Conservation (phyloP, 768 basidiomycete genomes). For the Phaffia australis region DNA sequence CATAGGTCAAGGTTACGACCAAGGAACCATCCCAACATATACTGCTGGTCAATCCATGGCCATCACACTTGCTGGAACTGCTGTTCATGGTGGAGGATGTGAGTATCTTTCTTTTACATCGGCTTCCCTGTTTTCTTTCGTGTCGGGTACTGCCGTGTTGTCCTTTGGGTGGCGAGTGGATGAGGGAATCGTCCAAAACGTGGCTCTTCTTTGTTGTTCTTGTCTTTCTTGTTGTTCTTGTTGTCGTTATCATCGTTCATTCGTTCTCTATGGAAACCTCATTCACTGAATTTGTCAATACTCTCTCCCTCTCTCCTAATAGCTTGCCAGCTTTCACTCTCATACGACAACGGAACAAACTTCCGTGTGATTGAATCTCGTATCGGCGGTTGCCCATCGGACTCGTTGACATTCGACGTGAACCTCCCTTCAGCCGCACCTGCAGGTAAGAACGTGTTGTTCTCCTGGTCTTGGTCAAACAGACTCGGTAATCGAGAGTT, state of each 20-base stretch:
- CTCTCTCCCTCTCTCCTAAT: no score
- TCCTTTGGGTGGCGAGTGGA: neutral
- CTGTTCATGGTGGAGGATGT: constrained; percentile 38
- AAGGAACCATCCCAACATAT: constrained; percentile 28
- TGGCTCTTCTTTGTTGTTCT: neutral
- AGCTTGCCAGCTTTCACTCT: constrained; percentile 39
- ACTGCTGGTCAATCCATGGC: constrained; percentile 35
- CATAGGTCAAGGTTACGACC: constrained; percentile 31
- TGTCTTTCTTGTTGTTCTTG: neutral
- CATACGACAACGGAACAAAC: constrained; percentile 39
- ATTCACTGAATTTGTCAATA: neutral
- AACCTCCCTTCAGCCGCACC: constrained; percentile 37
- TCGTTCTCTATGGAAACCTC: neutral
- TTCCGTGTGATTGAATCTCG: constrained; percentile 38
- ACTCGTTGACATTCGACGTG: constrained; percentile 31
- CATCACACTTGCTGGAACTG: constrained; percentile 34
- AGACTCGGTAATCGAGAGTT: constrained; percentile 35
- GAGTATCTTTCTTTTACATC: constrained; percentile 6
- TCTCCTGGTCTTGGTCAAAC: constrained; percentile 42
- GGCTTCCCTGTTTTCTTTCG: neutral
- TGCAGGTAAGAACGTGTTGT: constrained; percentile 25
- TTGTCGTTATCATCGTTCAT: no score
- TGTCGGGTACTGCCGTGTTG: neutral
- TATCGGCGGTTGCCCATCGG: constrained; percentile 38
- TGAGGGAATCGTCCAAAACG: neutral